Evolutionary conservation across 352 stramenopile genomes (phyloP).

Genomic region (Pythium rishiriense): DNA sequence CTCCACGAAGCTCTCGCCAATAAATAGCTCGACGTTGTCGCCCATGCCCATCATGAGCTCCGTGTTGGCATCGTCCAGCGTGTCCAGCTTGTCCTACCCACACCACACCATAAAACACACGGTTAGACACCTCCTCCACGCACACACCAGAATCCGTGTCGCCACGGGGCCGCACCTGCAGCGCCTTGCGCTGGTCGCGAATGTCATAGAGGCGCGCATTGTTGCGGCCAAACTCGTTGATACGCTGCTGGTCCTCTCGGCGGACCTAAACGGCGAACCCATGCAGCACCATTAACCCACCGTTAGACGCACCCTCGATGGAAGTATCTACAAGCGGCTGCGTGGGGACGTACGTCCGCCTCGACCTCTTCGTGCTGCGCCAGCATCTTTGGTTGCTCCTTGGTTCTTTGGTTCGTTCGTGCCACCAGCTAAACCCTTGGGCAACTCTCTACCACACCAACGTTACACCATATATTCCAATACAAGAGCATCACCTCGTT

Average conservation of each 20-base stretch:
- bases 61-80: constrained; percentile 95
- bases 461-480: constrained; percentile 3
- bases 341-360: constrained; percentile 66
- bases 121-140: neutral
- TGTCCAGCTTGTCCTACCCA: constrained; percentile 91
- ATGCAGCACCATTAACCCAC: neutral
- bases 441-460: constrained; percentile 23
- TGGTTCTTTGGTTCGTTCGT: constrained; percentile 14
- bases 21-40: constrained; percentile 87
- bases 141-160: neutral
- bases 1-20: constrained; percentile 96
- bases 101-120: neutral
- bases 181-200: constrained; percentile 84
- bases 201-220: constrained; percentile 95
- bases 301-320: too few relatives aligned
- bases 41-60: constrained; percentile 97
- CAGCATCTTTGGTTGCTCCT: constrained; percentile 44
- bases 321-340: too few relatives aligned
- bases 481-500: neutral
- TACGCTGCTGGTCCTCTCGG: constrained; percentile 95
- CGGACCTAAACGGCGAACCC: constrained; percentile 94
- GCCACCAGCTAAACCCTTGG: neutral
- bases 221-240: constrained; percentile 98
- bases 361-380: constrained; percentile 83
- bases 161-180: constrained; percentile 68